Base-by-base conservation (phyloP, 148 eudicot genomes). In the Persicaria tinctoria region DNA sequence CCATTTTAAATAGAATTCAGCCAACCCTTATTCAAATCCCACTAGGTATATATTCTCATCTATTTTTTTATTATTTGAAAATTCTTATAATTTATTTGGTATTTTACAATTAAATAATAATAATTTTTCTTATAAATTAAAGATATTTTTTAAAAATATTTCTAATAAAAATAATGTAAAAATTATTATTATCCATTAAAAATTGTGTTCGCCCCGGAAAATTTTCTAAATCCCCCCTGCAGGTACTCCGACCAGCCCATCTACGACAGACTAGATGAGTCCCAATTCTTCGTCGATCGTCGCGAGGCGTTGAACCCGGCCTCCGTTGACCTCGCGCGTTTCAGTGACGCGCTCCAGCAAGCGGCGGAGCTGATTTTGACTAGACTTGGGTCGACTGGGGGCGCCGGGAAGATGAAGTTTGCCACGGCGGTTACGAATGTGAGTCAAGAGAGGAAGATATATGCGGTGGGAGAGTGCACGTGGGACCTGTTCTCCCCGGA, bases 391-490 rank as follows among this genome's bases (percentile, higher is more conserved):
- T 9, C 8, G 68, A 60, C 48, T 49, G 73, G 2, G 1, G 0
- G 5, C 12, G 0, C 7, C 3, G 51, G 11, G 32, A 5, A 5
- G 46, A 20, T 20, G 23, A 77, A 55, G 70, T 71, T 47, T 71
- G 74, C 74, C 8, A 47, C 74, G 0, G 3, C 0, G n/a, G 74
- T 2, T 3, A 53, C 16, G 47, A 71, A 71, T 18, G 38, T 71
- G 44, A 69, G 17, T 6, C 48, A 46, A 1, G 2, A 41, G 14
- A 8, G 4, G 41, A 48, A 2, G 38, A 18, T 71, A 11, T 71
- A 71, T 46, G 55, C 55, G 2, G 1, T 88, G 32, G 79, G 78
- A 41, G 87, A 88, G 80, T 88, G 91, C 74, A 79, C 87, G 9
- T 87, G 87, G 14, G 89, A 88, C 56, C 71, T 88, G 18, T 23